Conservation (phyloP, 805 yeast species). For the Pichia cabralensis region DNA sequence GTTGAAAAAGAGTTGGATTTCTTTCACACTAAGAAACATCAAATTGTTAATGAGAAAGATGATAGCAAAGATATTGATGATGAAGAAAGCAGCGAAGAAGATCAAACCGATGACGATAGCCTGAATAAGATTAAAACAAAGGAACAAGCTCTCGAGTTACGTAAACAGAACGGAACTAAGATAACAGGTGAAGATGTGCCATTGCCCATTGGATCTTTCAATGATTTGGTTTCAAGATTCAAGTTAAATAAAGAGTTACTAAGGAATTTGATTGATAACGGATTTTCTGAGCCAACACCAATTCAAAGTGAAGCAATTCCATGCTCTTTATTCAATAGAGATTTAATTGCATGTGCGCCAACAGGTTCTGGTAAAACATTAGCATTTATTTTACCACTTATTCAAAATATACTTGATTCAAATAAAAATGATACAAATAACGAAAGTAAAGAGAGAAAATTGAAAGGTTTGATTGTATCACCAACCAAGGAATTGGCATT, state of each 20-base stretch:
- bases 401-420: slow-evolving; percentile 35
- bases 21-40: slow-evolving; percentile 50
- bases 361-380: slow-evolving; percentile 98
- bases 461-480: slow-evolving; percentile 71
- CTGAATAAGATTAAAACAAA: slow-evolving; percentile 34
- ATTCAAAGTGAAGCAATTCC: slow-evolving; percentile 91
- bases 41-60: slow-evolving; percentile 12
- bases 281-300: slow-evolving; percentile 81
- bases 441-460: slow-evolving; percentile 32
- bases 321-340: slow-evolving; percentile 54
- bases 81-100: slow-evolving; percentile 20
- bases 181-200: slow-evolving; percentile 81
- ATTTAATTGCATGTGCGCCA: slow-evolving; percentile 89
- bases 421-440: too few species aligned
- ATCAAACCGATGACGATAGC: slow-evolving; percentile 18
- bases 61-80: slow-evolving; percentile 23
- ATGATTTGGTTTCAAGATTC: slow-evolving; percentile 65
- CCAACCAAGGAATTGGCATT: slow-evolving; percentile 93
- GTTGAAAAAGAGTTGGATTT: slow-evolving; percentile 68
- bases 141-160: slow-evolving; percentile 50
- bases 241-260: slow-evolving; percentile 49
- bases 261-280: slow-evolving; percentile 54
- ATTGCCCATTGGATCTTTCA: slow-evolving; percentile 84
- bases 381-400: slow-evolving; percentile 76
- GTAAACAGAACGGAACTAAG: slow-evolving; percentile 56